Base-by-base conservation (phyloP, 805 yeast species). In the Schwanniomyces sp. region DNA sequence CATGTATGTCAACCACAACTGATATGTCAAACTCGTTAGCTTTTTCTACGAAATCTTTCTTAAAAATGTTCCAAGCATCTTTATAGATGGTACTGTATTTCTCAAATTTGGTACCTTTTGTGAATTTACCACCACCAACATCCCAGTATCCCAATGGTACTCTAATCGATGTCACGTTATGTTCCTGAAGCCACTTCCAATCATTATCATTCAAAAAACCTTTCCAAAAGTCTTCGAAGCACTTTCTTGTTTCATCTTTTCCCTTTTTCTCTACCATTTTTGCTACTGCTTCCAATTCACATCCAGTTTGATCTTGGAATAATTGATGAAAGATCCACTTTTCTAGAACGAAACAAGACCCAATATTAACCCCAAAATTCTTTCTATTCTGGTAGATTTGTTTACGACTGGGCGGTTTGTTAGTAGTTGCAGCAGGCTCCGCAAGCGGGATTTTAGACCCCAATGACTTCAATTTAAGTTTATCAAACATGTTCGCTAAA, bases 101-200 rank as follows among this genome's bases (percentile, higher is more conserved):
- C 12, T 68, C 82, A 59, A 88, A 92, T 16, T 85, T 84, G 2
- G 96, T 85, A 4, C 77, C 80, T 17, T 67, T 64, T 37, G 82
- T 68, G 61, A 74, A 86, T 14, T 56, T 53, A 1, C 91, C 89
- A 17, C 85, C 84, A 44, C 70, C 78, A n/a, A 91, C 80, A 48
- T 80, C 84, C 96, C 96, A 92, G 66, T 88, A 92, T 0, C 98
- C 98, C 53, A 92, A 68, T 7, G 99, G 98, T 1, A 92, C 76
- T 57, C 99, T 77, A 5, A 92, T 76, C 1, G 91, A 80, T 21
- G 88, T 89, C n/a, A 88, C 88, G 7, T 89, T 88, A 45, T 75
- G 76, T 17, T 74, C 69, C 40, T 70, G 64, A 26, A 92, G 66
- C 88, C 90, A 90, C 17, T 77, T 58, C 96, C 96, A 91, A 61